These are phyloP conservation scores for Discostella stelligeroides DNA, from an alignment of 108 stramenopile genomes.

Conservation along the genomic window DNA sequence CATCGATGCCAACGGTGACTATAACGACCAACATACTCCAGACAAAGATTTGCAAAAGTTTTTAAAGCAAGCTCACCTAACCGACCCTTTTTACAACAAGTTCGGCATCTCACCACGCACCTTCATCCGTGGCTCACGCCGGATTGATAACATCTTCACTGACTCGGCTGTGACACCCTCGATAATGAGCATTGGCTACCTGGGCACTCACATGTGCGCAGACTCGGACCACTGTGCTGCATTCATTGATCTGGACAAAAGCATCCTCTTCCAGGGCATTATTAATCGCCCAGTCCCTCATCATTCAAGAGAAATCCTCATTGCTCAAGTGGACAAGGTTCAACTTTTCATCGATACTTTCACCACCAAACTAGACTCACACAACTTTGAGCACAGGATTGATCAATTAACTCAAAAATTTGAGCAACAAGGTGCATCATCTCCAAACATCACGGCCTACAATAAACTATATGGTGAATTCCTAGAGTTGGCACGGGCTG, in stretches of 20 bases:
- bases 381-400: background rate
- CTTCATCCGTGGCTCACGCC: background rate
- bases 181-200: background rate
- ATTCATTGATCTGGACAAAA: background rate
- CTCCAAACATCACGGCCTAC: background rate
- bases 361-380: background rate
- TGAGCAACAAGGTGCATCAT: background rate
- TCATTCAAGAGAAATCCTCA: background rate
- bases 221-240: conserved; percentile 3
- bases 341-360: background rate
- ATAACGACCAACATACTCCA: background rate
- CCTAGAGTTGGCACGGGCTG: background rate
- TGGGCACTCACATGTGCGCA: background rate
- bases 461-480: background rate
- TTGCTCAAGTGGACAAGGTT: background rate
- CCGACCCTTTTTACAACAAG: background rate
- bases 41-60: background rate
- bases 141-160: conserved; percentile 1
- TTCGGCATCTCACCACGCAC: background rate
- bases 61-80: background rate
- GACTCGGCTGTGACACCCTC: background rate
- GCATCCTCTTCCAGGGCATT: background rate
- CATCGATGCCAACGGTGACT: background rate
- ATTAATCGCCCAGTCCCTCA: background rate
- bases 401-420: background rate